Percentiles rank a stretch among this genome's conserved stretches.
These are phyloP conservation scores for Fonsecaea pedrosoi DNA, from an alignment of 2,329 filamentous ascomycete species.

Conservation along the genomic window DNA sequence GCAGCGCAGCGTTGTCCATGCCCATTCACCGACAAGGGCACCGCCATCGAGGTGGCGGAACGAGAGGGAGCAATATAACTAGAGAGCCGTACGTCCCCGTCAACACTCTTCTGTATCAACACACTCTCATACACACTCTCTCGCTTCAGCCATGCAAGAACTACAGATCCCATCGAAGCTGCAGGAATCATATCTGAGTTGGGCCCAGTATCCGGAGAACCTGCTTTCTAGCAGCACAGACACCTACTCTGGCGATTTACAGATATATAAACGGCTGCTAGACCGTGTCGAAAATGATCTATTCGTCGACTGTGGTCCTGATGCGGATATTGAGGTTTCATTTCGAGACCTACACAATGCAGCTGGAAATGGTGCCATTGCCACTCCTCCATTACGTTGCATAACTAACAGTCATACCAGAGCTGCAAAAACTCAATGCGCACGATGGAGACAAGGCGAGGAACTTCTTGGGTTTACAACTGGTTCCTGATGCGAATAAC, in stretches of 20 bases:
- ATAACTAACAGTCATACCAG: not conserved
- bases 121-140: too few species aligned
- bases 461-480: not conserved
- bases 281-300: not conserved
- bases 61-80: not conserved
- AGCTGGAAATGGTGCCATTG: not conserved
- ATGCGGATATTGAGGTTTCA: not conserved
- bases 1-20: not conserved
- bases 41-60: not conserved
- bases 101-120: too few species aligned
- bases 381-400: not conserved
- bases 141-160: not conserved
- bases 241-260: not conserved
- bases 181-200: not conserved
- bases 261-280: not conserved
- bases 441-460: not conserved
- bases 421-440: not conserved
- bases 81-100: not conserved
- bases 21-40: not conserved
- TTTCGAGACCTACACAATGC: not conserved
- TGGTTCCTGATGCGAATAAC: not conserved
- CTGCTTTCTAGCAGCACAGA: not conserved
- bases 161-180: not conserved
- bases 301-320: not conserved
- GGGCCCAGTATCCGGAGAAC: not conserved